Evolutionary conservation across 139 green algal species (phyloP).

Genomic region (Chlamydomonas urium): DNA sequence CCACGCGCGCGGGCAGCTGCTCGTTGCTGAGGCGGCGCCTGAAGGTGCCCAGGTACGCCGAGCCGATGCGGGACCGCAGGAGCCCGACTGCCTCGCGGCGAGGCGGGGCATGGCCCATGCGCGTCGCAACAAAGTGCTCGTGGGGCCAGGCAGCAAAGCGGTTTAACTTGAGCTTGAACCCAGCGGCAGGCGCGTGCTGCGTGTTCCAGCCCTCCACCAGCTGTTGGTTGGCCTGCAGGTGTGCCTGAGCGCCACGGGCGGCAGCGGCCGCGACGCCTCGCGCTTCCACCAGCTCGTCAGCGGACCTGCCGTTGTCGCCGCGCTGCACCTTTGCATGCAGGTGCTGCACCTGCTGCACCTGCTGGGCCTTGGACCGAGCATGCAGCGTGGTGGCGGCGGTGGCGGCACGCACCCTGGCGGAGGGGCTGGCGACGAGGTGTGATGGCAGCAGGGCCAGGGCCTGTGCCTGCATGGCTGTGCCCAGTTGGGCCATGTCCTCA

Average conservation of each 20-base stretch:
- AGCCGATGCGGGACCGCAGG: not conserved
- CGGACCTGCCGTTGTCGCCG: not conserved
- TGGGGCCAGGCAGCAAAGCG: constrained; percentile 6
- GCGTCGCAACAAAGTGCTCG: not conserved
- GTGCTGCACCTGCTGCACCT: not conserved
- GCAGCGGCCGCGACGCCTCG: not conserved
- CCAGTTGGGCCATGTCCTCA: not conserved
- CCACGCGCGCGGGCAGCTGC: constrained; percentile 37
- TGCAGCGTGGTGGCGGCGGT: not conserved
- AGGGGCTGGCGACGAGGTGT: not conserved
- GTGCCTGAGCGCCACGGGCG: not conserved
- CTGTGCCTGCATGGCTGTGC: not conserved
- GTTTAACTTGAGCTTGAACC: constrained; percentile 29
- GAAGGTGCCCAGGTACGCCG: constrained; percentile 10
- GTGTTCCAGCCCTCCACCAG: constrained; percentile 23
- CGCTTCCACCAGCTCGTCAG: not conserved
- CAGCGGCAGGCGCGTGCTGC: constrained; percentile 11
- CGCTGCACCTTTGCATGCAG: not conserved
- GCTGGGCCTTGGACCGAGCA: not conserved
- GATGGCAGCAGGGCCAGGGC: constrained; percentile 1
- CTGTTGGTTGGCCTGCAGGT: not conserved
- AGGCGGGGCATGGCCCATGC: not conserved
- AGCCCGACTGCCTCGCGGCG: not conserved
- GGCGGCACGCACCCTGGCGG: too few relatives aligned
- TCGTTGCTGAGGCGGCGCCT: constrained; percentile 6